Evolutionary conservation across 208 protist species (phyloP), one percentile per base, ranked within the genome.

Genomic region (Acanthamoeba royreba): DNA sequence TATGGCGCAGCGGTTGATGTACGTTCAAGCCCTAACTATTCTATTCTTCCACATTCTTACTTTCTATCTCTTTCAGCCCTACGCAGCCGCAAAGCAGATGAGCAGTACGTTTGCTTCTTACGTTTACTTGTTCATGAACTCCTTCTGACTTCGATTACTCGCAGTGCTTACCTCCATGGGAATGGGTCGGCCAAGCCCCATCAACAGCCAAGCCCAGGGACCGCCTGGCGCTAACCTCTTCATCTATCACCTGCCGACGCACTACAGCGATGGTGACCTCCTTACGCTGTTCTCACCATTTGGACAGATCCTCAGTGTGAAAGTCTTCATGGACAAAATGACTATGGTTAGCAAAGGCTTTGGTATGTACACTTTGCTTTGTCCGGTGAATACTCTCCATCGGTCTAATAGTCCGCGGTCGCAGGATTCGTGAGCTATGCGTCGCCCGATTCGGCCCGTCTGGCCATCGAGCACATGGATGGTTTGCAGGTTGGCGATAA

Each of bases 351-450:
- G 61, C 85, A 95, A 96, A 69, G 93, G 95, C 63, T 96, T 96
- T 38, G 94, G 89, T 86, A 77, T n/a, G 11, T 31, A 4, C 33
- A 2, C 31, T 15, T 33, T 31, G 42, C 9, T 38, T 77, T 4
- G 22, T 0, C 2, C 22, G 31, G n/a, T 61, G 28, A 7, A 13
- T 55, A 4, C 25, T 88, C 79, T 88, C 17, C 17, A 22, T 88
- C 40, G 11, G 19, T 33, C 31, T 28, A 66, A n/a, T 15, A 88
- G 40, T 33, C 5, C 9, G 22, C 8, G 8, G 31, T 8, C 13
- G 8, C 25, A 94, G 95, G 95, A 19, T 96, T 96, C 58, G 95
- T 96, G 19, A 92, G 55, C 47, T 96, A 95, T 40, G 95, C 95
- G 61, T 95, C 95, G 79, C 89, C 94, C 28, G 53, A 38, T 7